Conservation (phyloP, 2,329 filamentous ascomycete genomes). For the Kalmusia sp. region DNA sequence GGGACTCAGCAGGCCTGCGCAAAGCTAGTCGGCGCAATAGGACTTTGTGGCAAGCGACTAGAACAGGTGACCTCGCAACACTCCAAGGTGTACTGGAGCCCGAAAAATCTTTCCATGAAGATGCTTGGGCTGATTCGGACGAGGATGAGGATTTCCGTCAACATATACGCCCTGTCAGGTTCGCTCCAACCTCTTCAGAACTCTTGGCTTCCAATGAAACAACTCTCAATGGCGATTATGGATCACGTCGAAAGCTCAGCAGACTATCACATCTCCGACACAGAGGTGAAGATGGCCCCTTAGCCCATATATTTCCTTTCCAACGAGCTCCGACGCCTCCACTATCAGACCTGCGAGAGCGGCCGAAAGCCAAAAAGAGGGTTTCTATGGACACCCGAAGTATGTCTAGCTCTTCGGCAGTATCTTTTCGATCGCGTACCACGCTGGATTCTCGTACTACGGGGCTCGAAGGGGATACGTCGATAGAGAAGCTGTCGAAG, state of each 20-base stretch:
- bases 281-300: slow-evolving; percentile 45
- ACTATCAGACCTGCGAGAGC: slow-evolving; percentile 38
- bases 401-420: slow-evolving; percentile 83
- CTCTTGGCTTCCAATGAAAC: slow-evolving; percentile 32
- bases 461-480: slow-evolving; percentile 83
- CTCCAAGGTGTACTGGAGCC: slow-evolving; percentile 83
- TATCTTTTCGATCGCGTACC: slow-evolving; percentile 81
- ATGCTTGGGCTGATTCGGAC: slow-evolving; percentile 31
- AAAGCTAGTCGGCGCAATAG: slow-evolving; percentile 87
- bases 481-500: slow-evolving; percentile 77
- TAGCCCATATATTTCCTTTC: slow-evolving; percentile 92
- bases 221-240: slow-evolving; percentile 38
- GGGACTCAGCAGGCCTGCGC: slow-evolving; percentile 81
- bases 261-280: slow-evolving; percentile 27
- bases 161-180: slow-evolving; percentile 37
- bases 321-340: slow-evolving; percentile 66
- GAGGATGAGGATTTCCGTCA: slow-evolving; percentile 35
- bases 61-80: slow-evolving; percentile 75
- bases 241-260: slow-evolving; percentile 23
- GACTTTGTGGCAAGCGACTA: slow-evolving; percentile 84
- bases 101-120: slow-evolving; percentile 52
- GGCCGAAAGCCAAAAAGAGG: slow-evolving; percentile 70
- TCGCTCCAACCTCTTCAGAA: slow-evolving; percentile 40
- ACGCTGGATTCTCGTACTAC: slow-evolving; percentile 71
- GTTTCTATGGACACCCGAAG: slow-evolving; percentile 92